phyloP scores from a whole-genome alignment of 306 rosid genomes.

The Lotus japonicus region DNA sequence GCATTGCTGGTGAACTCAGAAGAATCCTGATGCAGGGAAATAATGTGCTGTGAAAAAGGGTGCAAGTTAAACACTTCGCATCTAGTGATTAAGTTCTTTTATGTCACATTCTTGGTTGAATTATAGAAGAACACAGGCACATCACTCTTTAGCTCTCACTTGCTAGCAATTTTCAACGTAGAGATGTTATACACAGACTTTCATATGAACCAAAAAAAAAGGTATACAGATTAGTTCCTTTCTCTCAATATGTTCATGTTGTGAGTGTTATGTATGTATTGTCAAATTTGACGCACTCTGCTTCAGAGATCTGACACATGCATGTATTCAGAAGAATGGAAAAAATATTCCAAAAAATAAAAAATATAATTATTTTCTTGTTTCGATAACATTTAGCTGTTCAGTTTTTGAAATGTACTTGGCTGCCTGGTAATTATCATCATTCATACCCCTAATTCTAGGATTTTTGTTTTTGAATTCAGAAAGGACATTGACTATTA shows the following conservation, averaged over 20 bases:
- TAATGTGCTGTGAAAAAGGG: slow-evolving; percentile 36
- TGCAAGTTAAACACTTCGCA: slow-evolving; percentile 25
- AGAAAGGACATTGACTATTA: too few species aligned
- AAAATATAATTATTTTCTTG: neutral
- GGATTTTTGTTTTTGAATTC: too few species aligned
- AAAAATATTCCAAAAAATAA: neutral
- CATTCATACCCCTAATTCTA: too few species aligned
- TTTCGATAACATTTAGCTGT: neutral
- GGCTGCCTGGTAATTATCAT: neutral
- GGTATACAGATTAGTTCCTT: slow-evolving; percentile 49
- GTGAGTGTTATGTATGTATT: neutral
- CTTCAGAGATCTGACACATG: neutral
- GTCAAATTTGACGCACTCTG: neutral
- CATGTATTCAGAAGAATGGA: neutral
- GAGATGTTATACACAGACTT: slow-evolving; percentile 43
- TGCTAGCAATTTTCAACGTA: slow-evolving; percentile 30
- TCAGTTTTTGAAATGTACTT: neutral
- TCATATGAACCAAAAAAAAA: slow-evolving; percentile 28
- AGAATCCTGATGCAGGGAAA: slow-evolving; percentile 71
- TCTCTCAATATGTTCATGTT: slow-evolving; percentile 4
- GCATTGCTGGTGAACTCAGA: slow-evolving; percentile 70
- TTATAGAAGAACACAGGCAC: slow-evolving; percentile 21
- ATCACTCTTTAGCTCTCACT: slow-evolving; percentile 24
- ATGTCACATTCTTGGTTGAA: slow-evolving; percentile 33
- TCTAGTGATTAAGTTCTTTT: slow-evolving; percentile 23